phyloP scores from a whole-genome alignment of 2,329 filamentous ascomycete genomes.

The Alternaria rosae region DNA sequence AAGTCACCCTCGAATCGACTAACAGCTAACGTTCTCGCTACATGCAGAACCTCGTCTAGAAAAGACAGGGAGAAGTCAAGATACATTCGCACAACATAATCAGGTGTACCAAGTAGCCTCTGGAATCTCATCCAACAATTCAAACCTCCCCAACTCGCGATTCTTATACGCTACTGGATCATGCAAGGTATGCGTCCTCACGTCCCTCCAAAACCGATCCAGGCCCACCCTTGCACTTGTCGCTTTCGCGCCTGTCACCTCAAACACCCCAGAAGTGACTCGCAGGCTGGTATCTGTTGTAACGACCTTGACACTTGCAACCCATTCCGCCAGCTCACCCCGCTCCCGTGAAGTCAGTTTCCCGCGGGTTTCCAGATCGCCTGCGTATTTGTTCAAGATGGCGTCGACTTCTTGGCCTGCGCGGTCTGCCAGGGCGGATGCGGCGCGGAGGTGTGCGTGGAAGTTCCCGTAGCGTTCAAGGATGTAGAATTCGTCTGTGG shows the following conservation, averaged over 20 bases:
- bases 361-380: constrained; percentile 45
- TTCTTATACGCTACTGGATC: constrained; percentile 74
- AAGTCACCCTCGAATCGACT: too few relatives aligned
- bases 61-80: too few relatives aligned
- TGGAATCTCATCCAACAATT: constrained; percentile 64
- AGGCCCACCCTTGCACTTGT: constrained; percentile 66
- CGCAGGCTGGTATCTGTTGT: constrained; percentile 66
- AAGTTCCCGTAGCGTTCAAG: constrained; percentile 70
- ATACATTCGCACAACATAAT: not conserved
- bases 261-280: constrained; percentile 69
- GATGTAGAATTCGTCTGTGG: constrained; percentile 71
- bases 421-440: constrained; percentile 65
- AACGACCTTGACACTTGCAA: constrained; percentile 69
- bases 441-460: constrained; percentile 67
- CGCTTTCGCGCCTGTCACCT: constrained; percentile 67
- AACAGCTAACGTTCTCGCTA: too few relatives aligned
- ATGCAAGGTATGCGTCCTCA: constrained; percentile 71
- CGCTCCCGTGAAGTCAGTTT: constrained; percentile 61
- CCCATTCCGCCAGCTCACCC: constrained; percentile 68
- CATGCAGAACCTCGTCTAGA: too few relatives aligned
- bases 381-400: constrained; percentile 55
- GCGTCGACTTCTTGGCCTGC: constrained; percentile 59
- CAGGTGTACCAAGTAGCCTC: constrained; percentile 69
- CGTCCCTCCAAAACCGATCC: constrained; percentile 71
- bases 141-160: constrained; percentile 65